A percentile compares a stretch with the other conserved stretches of the same genome.
These are phyloP conservation scores for Lasiosphaeria ovina DNA, from an alignment of 495 filamentous ascomycete genomes.

Conservation along the genomic window DNA sequence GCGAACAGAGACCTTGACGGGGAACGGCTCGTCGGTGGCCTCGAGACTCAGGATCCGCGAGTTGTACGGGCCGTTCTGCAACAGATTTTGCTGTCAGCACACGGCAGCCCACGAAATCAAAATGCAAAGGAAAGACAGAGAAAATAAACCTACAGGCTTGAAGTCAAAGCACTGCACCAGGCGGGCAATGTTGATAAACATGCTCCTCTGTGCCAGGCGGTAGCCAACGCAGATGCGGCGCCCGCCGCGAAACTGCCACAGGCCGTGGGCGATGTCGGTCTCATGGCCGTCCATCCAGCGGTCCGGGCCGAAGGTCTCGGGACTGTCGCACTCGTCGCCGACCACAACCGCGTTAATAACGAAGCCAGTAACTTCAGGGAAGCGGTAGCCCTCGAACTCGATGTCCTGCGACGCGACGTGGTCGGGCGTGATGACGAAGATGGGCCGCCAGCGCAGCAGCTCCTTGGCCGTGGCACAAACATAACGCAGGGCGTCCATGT, in stretches of 20 bases:
- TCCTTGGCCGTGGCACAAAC: conserved; percentile 52
- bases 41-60: conserved; percentile 8
- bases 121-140: neutral
- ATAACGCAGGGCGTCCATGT: conserved; percentile 50
- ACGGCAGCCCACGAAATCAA: conserved; percentile 1
- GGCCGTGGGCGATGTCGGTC: conserved; percentile 22
- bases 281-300: conserved; percentile 46
- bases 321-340: conserved; percentile 28
- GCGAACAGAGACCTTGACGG: conserved; percentile 12
- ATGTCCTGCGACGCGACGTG: conserved; percentile 43
- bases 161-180: conserved; percentile 45
- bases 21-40: conserved; percentile 14
- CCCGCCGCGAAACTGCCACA: conserved; percentile 39
- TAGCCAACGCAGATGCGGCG: conserved; percentile 49
- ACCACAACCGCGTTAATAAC: conserved; percentile 36
- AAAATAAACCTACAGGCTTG: conserved; percentile 4
- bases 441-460: conserved; percentile 55
- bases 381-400: conserved; percentile 49
- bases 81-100: conserved; percentile 13
- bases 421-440: conserved; percentile 29
- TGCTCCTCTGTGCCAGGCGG: conserved; percentile 38
- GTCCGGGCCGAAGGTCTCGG: conserved; percentile 44
- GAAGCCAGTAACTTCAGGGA: conserved; percentile 45
- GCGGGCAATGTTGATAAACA: conserved; percentile 47
- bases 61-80: conserved; percentile 11